phyloP scores from a whole-genome alignment of 805 yeast species.

The Clavispora asparagi region DNA sequence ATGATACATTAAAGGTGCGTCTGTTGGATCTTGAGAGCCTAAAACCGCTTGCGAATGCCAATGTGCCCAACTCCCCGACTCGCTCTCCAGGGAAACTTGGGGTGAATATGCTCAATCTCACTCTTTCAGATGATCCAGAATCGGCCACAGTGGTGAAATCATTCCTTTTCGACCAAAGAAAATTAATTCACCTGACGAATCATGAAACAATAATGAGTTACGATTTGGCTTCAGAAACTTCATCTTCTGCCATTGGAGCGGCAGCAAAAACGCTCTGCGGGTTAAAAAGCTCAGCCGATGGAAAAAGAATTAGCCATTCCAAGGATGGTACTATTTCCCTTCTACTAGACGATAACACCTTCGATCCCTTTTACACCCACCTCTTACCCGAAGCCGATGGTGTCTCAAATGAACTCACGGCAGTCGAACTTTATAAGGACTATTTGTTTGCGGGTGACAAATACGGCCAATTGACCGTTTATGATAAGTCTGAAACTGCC shows the following conservation, averaged over 20 bases:
- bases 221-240: not conserved
- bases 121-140: not conserved
- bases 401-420: constrained; percentile 35
- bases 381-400: constrained; percentile 1
- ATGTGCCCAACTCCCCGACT: not conserved
- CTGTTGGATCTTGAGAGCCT: not conserved
- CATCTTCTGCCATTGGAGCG: not conserved
- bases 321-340: constrained; percentile 17
- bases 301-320: constrained; percentile 15
- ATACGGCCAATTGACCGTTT: constrained; percentile 36
- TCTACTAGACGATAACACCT: not conserved
- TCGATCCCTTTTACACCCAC: not conserved
- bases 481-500: constrained; percentile 14
- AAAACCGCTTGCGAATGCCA: not conserved
- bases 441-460: constrained; percentile 45
- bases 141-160: not conserved
- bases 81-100: not conserved
- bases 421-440: constrained; percentile 30
- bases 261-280: not conserved
- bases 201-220: not conserved
- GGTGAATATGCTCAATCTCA: not conserved
- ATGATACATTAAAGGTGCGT: not conserved
- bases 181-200: not conserved
- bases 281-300: constrained; percentile 3
- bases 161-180: not conserved